These are phyloP conservation scores for Podaxis sp. DNA, from an alignment of 768 basidiomycete species.

Conservation along the genomic window DNA sequence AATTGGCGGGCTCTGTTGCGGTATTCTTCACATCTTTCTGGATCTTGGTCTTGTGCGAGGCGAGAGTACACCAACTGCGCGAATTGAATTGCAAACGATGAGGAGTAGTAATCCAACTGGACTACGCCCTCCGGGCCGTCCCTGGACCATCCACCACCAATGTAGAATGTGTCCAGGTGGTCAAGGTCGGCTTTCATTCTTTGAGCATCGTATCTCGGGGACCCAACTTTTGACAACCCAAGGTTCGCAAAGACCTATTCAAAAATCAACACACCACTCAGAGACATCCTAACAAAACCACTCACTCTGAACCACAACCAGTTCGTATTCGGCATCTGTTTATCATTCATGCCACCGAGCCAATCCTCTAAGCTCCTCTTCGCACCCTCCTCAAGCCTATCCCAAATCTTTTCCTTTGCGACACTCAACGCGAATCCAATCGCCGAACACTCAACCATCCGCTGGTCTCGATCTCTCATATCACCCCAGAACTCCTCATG, in stretches of 20 bases:
- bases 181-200: slow-evolving; percentile 74
- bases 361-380: slow-evolving; percentile 63
- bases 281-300: slow-evolving; percentile 1
- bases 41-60: slow-evolving; percentile 60
- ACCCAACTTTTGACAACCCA: slow-evolving; percentile 62
- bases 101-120: slow-evolving; percentile 81
- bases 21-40: slow-evolving; percentile 64
- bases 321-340: slow-evolving; percentile 82
- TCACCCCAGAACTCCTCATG: slow-evolving; percentile 75
- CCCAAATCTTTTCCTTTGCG: slow-evolving; percentile 64
- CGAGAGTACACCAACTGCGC: slow-evolving; percentile 73
- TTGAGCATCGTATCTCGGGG: slow-evolving; percentile 51
- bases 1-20: slow-evolving; percentile 61
- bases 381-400: slow-evolving; percentile 50
- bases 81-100: slow-evolving; percentile 77
- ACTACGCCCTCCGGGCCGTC: slow-evolving; percentile 77
- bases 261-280: not conserved
- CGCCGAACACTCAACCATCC: slow-evolving; percentile 82
- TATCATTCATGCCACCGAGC: slow-evolving; percentile 77
- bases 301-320: slow-evolving; percentile 81
- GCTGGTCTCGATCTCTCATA: slow-evolving; percentile 73
- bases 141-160: slow-evolving; percentile 73
- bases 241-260: slow-evolving; percentile 72
- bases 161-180: slow-evolving; percentile 78
- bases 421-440: slow-evolving; percentile 72